phyloP scores from a whole-genome alignment of 2,329 filamentous ascomycete genomes.

The Aspergillus unguis region DNA sequence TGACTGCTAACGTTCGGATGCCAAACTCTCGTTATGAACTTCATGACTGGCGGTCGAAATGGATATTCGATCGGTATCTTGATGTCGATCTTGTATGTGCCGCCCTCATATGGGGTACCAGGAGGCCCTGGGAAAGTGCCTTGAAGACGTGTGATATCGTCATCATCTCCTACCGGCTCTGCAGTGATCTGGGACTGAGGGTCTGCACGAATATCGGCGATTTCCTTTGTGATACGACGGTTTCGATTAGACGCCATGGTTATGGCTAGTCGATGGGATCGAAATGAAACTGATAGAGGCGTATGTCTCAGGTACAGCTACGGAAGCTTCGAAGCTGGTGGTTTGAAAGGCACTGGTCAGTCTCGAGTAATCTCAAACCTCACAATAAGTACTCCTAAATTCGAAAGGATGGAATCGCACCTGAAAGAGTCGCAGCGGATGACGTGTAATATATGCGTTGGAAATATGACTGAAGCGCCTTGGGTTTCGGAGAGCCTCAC shows the following conservation, averaged over 20 bases:
- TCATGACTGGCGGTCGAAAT: constrained; percentile 88
- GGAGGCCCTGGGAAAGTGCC: constrained; percentile 83
- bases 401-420: neutral
- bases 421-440: constrained; percentile 1
- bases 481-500: constrained; percentile 13
- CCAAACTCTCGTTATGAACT: constrained; percentile 91
- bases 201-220: constrained; percentile 57
- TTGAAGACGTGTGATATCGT: constrained; percentile 75
- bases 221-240: constrained; percentile 52
- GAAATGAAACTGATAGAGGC: too few species aligned
- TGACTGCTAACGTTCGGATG: constrained; percentile 95
- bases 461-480: constrained; percentile 6
- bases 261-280: neutral
- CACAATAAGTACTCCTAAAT: neutral
- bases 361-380: neutral
- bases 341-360: neutral
- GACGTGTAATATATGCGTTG: constrained; percentile 4
- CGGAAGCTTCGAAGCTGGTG: neutral
- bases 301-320: neutral
- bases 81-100: constrained; percentile 78
- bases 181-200: constrained; percentile 73
- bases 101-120: constrained; percentile 89
- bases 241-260: constrained; percentile 57
- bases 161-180: constrained; percentile 57
- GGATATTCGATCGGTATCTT: constrained; percentile 85